phyloP scores from a whole-genome alignment of 352 stramenopile genomes.

The Phytophthora pinifolia region DNA sequence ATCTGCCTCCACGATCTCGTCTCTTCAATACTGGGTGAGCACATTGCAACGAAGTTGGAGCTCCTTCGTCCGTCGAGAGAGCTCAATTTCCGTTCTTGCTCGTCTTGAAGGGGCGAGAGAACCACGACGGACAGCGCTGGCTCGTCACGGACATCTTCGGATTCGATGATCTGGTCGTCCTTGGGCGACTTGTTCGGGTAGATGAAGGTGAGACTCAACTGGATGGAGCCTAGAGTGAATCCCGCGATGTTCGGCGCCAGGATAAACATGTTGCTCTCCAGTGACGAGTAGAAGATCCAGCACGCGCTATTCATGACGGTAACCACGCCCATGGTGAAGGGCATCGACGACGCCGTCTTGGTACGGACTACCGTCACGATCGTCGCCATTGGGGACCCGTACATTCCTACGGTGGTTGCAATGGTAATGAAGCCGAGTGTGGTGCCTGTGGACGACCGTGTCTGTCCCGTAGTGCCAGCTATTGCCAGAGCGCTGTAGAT shows the following conservation, averaged over 20 bases:
- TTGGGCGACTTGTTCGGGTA: slow-evolving; percentile 19
- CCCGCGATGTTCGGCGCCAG: slow-evolving; percentile 29
- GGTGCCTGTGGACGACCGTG: slow-evolving; percentile 26
- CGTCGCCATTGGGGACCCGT: slow-evolving; percentile 52
- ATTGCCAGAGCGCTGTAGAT: slow-evolving; percentile 33
- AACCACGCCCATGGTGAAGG: slow-evolving; percentile 26
- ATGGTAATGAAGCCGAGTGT: slow-evolving; percentile 55
- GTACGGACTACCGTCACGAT: slow-evolving; percentile 36
- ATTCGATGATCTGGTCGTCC: neutral
- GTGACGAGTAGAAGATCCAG: slow-evolving; percentile 2
- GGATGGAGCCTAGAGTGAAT: slow-evolving; percentile 20
- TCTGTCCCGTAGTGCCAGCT: slow-evolving; percentile 27
- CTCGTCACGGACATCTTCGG: neutral
- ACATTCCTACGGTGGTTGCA: slow-evolving; percentile 49
- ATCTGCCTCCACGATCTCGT: neutral
- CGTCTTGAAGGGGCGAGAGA: slow-evolving; percentile 6
- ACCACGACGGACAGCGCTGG: neutral
- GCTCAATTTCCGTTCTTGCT: neutral
- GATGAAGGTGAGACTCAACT: slow-evolving; percentile 37
- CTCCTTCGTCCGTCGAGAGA: neutral
- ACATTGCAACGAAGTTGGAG: slow-evolving; percentile 5
- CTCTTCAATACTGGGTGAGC: neutral
- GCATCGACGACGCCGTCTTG: slow-evolving; percentile 28
- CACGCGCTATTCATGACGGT: slow-evolving; percentile 22
- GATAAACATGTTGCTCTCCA: slow-evolving; percentile 17